These are phyloP conservation scores for Linderina pennispora DNA, from an alignment of 192 early-diverging fungal species.

Conservation along the genomic window DNA sequence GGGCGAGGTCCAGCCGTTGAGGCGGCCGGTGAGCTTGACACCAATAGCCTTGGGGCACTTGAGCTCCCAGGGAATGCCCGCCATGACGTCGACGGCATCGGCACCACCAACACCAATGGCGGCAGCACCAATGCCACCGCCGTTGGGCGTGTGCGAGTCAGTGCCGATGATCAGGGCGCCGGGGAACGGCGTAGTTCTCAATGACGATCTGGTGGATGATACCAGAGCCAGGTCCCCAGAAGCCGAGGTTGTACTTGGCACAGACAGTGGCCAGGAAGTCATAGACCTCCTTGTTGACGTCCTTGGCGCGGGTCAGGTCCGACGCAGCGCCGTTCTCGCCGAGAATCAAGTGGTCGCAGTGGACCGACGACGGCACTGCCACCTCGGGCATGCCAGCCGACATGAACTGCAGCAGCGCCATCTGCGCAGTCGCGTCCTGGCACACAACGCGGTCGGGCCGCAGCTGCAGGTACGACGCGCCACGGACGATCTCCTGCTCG, in stretches of 20 bases:
- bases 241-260: slow-evolving; percentile 90
- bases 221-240: slow-evolving; percentile 94
- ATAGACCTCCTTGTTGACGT: slow-evolving; percentile 93
- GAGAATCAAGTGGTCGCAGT: slow-evolving; percentile 98
- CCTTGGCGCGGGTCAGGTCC: slow-evolving; percentile 78
- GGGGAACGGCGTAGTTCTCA: slow-evolving; percentile 97
- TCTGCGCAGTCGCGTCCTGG: slow-evolving; percentile 98
- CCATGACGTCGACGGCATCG: slow-evolving; percentile 99
- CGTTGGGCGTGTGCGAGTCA: slow-evolving; percentile 97
- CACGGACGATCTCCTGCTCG: slow-evolving; percentile 92
- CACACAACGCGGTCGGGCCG: slow-evolving; percentile 98
- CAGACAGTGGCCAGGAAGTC: slow-evolving; percentile 78
- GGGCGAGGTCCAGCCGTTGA: slow-evolving; percentile 89
- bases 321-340: slow-evolving; percentile 77
- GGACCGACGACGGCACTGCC: slow-evolving; percentile 88
- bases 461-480: slow-evolving; percentile 88
- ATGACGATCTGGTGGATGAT: slow-evolving; percentile 96
- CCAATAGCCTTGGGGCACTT: slow-evolving; percentile 97
- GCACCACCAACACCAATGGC: slow-evolving; percentile 98
- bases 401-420: slow-evolving; percentile 98
- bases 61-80: slow-evolving; percentile 97
- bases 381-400: slow-evolving; percentile 80
- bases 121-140: slow-evolving; percentile 93
- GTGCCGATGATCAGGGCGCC: slow-evolving; percentile 96
- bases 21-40: slow-evolving; percentile 81